Evolutionary conservation across 78 protist species (phyloP), one percentile per base, ranked within the genome.

Genomic region (Planoprotostelium fungivorum): DNA sequence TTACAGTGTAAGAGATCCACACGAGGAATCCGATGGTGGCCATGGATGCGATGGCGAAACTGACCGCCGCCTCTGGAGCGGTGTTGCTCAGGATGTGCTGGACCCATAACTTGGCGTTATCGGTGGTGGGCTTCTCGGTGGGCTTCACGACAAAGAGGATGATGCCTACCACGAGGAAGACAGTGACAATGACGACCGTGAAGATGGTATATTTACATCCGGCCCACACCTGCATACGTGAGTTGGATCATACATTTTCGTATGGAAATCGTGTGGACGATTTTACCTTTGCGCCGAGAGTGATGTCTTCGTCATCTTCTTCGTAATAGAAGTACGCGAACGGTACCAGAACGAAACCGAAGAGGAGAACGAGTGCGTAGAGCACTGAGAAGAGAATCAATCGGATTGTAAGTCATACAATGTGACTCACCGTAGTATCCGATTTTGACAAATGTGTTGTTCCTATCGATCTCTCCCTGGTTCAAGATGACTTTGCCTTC

Each of bases 301-400:
- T 51, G 88, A 88, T 83, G 84, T 89, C 93, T 36, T 91, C 89
- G 88, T 94, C 96, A 85, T 89, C 83, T 29, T 91, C 96, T 63
- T 94, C 96, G 86, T 91, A 91, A 37, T 84, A 94, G 83, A 94
- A 94, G 88, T 91, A 94, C 34, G 94, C 92, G 73, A 94, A 91
- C 63, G 96, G 96, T 36, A 94, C 83, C 37, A 94, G 36, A 51
- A 91, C 87, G 38, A 90, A 91, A 89, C 92, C 29, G 51, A 88
- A 86, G 63, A 36, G 85, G 34, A 91, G 23, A 51, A 94, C 87
- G n/a, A 85, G 34, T 1, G 89, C 90, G 88, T 94, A 94, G 37
- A 94, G 34, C 9, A 86, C 92, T 89, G 35, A 9, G 23, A 9
- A 83, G 63, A 51, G 31, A n/a, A 0, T 29, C 31, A 0, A n/a